phyloP scores from a whole-genome alignment of 148 eudicot genomes.

The Persicaria tinctoria region DNA sequence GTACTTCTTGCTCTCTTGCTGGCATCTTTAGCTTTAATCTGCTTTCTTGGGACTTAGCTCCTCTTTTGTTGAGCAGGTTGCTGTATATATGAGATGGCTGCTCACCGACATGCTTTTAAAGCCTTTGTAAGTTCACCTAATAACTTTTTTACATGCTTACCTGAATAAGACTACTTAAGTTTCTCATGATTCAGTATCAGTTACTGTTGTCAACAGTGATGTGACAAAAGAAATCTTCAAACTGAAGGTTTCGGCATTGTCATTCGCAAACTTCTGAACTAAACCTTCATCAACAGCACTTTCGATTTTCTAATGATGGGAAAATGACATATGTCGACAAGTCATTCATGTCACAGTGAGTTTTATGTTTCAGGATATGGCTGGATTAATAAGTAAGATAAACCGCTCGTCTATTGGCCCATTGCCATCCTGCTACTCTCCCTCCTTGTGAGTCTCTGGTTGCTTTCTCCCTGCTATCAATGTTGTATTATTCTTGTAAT shows the following conservation, averaged over 20 bases:
- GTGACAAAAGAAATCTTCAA: neutral
- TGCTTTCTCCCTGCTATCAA: neutral
- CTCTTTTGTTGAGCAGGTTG: constrained; percentile 52
- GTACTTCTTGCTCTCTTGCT: constrained; percentile 27
- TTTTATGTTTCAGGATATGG: constrained; percentile 81
- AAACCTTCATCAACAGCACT: neutral
- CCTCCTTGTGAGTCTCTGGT: constrained; percentile 65
- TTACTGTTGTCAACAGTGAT: neutral
- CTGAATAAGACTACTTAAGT: neutral
- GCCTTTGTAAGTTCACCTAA: constrained; percentile 70
- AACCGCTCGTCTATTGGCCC: constrained; percentile 96
- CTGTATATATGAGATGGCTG: constrained; percentile 99
- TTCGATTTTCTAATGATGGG: neutral
- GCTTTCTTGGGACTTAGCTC: constrained; percentile 13
- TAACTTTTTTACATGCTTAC: neutral
- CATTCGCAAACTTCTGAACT: neutral
- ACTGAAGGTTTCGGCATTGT: neutral
- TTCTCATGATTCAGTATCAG: neutral
- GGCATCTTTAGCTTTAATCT: neutral
- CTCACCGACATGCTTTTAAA: constrained; percentile 96
- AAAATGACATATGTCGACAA: neutral
- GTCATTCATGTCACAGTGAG: constrained; percentile 8
- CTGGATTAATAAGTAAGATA: constrained; percentile 95
- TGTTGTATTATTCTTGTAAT: neutral
- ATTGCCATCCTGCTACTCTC: constrained; percentile 91